These are phyloP conservation scores for Cutaneotrichosporon sp. DNA, from an alignment of 1,284 basidiomycete genomes.

Conservation along the genomic window DNA sequence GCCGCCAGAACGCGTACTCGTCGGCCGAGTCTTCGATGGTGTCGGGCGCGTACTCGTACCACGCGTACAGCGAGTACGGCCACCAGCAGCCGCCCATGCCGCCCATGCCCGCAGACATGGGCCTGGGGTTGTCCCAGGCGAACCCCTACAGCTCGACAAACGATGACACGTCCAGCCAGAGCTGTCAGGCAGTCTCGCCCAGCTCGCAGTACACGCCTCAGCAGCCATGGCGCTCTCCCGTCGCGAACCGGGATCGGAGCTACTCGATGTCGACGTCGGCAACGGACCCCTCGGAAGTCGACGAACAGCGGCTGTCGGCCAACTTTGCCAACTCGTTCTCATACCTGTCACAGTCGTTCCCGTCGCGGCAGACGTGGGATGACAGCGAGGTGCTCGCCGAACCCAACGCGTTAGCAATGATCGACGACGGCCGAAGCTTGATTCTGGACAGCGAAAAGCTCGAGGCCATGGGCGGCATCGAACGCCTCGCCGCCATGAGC, in stretches of 20 bases:
- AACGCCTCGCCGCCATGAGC: slow-evolving; percentile 19
- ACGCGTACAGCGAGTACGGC: slow-evolving; percentile 30
- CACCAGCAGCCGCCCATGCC: slow-evolving; percentile 38
- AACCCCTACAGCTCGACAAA: neutral
- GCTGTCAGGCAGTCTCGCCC: slow-evolving; percentile 6
- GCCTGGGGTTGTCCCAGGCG: slow-evolving; percentile 9
- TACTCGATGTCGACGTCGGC: slow-evolving; percentile 32
- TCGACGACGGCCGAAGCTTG: slow-evolving; percentile 41
- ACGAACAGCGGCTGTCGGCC: slow-evolving; percentile 7
- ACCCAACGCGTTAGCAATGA: slow-evolving; percentile 36
- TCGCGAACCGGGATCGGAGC: slow-evolving; percentile 27
- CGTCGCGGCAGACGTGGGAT: slow-evolving; percentile 23
- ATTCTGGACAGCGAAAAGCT: slow-evolving; percentile 37
- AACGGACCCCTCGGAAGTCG: slow-evolving; percentile 5
- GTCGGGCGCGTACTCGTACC: slow-evolving; percentile 36
- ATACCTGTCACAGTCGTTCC: slow-evolving; percentile 10
- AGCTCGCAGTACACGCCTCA: slow-evolving; percentile 1
- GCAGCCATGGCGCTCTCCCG: slow-evolving; percentile 15
- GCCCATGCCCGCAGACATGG: slow-evolving; percentile 15
- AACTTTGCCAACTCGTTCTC: slow-evolving; percentile 16
- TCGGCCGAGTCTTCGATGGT: slow-evolving; percentile 44
- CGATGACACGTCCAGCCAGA: neutral
- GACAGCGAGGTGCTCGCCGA: slow-evolving; percentile 13
- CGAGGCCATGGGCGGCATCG: slow-evolving; percentile 39
- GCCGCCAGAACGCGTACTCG: slow-evolving; percentile 40